These are phyloP conservation scores for Camelina laxa DNA, from an alignment of 345 rosid genomes.

Conservation along the genomic window DNA sequence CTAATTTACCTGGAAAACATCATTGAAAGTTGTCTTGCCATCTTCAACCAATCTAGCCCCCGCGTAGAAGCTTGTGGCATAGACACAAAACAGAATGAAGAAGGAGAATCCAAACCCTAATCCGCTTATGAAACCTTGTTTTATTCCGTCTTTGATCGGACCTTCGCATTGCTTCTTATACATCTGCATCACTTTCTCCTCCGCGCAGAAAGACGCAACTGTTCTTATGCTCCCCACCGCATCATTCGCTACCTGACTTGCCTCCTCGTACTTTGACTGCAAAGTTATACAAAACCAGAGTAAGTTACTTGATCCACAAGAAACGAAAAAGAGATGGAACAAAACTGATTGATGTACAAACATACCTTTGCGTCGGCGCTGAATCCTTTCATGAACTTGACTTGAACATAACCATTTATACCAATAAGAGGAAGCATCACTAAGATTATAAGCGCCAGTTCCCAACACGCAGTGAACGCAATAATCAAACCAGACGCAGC, in stretches of 20 bases:
- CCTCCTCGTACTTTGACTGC: constrained; percentile 79
- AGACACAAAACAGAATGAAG: constrained; percentile 56
- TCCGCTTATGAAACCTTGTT: constrained; percentile 68
- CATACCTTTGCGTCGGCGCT: constrained; percentile 74
- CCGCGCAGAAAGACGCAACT: constrained; percentile 82
- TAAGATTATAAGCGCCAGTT: constrained; percentile 63
- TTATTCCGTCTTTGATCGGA: constrained; percentile 66
- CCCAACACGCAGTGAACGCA: constrained; percentile 75
- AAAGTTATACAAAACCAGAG: not conserved
- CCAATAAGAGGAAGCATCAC: constrained; percentile 67
- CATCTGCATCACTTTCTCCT: constrained; percentile 71
- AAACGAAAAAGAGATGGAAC: not conserved
- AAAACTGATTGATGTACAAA: not conserved
- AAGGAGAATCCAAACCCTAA: constrained; percentile 66
- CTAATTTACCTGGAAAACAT: constrained; percentile 60
- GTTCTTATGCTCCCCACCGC: constrained; percentile 90
- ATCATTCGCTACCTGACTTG: constrained; percentile 88
- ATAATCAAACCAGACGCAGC: constrained; percentile 63
- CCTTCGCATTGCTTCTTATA: constrained; percentile 69
- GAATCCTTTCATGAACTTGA: constrained; percentile 72
- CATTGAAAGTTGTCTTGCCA: constrained; percentile 56
- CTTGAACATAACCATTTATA: constrained; percentile 55
- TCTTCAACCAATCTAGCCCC: constrained; percentile 67
- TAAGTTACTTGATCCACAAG: constrained; percentile 25
- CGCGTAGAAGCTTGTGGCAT: constrained; percentile 68